Conservation (phyloP, 164 flowering plant species). For the Vitis cinerea region DNA sequence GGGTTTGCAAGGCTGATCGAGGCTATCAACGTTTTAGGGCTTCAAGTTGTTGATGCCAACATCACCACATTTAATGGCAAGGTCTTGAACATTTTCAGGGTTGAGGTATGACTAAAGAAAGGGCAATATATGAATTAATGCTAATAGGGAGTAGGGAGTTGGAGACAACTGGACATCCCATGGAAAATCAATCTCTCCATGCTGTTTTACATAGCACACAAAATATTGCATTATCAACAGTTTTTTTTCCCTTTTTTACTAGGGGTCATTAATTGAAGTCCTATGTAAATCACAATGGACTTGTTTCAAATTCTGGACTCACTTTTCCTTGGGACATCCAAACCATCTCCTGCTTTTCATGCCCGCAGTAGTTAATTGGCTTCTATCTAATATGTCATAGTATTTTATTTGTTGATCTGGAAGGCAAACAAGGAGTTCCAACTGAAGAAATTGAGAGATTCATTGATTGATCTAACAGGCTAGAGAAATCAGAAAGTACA, state of each 20-base stretch:
- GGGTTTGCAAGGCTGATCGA: slow-evolving; percentile 59
- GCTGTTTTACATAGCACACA: not conserved
- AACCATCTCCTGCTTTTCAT: not conserved
- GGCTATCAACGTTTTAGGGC: slow-evolving; percentile 40
- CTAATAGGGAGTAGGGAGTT: not conserved
- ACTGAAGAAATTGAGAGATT: slow-evolving; percentile 29
- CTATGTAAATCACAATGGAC: no score
- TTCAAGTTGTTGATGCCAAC: slow-evolving; percentile 52
- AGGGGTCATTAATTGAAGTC: not conserved
- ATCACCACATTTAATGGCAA: slow-evolving; percentile 44
- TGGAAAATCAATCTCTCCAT: not conserved
- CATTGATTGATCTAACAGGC: slow-evolving; percentile 21
- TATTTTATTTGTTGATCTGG: not conserved
- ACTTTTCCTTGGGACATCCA: not conserved
- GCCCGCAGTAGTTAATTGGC: not conserved
- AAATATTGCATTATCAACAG: not conserved
- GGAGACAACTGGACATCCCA: not conserved
- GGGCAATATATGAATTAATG: not conserved
- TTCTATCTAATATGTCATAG: not conserved
- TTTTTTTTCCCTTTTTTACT: not conserved
- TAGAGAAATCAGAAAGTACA: not conserved
- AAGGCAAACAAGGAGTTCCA: slow-evolving; percentile 33
- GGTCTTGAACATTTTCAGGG: slow-evolving; percentile 43
- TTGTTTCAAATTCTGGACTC: not conserved
- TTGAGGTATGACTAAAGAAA: slow-evolving; percentile 39